Evolutionary conservation across 106 monocot species (phyloP), one percentile per base, ranked within the genome.

Genomic region (Dioscorea dumetorum): DNA sequence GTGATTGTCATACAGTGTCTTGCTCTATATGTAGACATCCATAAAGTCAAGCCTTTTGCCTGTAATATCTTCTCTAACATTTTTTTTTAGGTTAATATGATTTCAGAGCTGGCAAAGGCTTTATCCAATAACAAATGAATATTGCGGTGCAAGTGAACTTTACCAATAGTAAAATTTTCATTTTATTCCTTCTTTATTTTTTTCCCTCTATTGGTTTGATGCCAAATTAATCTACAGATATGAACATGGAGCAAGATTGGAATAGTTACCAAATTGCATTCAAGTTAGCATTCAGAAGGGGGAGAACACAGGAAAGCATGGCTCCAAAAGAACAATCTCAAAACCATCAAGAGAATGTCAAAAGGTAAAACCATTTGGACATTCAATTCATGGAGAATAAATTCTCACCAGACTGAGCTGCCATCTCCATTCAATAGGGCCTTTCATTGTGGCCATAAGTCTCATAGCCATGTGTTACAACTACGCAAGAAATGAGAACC

Each of bases 331-430:
- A 22, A 22, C 20, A 18, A 35, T 31, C 35, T 35, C 64, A 17
- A 33, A 64, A 64, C 16, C 19, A 41, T 31, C 64, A 23, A 64
- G 52, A 24, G 24, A 54, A 53, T 16, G 18, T 49, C 54, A 54
- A 54, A 41, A 18, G 54, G 9, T 16, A 28, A n/a, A 51, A 32
- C 67, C 17, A 68, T 51, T 12, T 10, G 28, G 54, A 67, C 33
- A 50, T 50, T 67, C 67, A 53, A 67, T 67, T 67, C 50, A 67
- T 18, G 41, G 41, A 41, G 41, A 41, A 3, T 41, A 41, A 41
- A 41, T 41, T 8, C 41, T 41, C 41, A 41, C 41, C 41, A 41
- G 41, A 41, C 41, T 41, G 9, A 41, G 41, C 5, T 41, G 41
- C 19, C 54, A 18, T 54, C 19, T 54, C 54, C 13, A 54, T 54